These are phyloP conservation scores for Boletus sp. DNA, from an alignment of 1,284 basidiomycete genomes.

Conservation along the genomic window DNA sequence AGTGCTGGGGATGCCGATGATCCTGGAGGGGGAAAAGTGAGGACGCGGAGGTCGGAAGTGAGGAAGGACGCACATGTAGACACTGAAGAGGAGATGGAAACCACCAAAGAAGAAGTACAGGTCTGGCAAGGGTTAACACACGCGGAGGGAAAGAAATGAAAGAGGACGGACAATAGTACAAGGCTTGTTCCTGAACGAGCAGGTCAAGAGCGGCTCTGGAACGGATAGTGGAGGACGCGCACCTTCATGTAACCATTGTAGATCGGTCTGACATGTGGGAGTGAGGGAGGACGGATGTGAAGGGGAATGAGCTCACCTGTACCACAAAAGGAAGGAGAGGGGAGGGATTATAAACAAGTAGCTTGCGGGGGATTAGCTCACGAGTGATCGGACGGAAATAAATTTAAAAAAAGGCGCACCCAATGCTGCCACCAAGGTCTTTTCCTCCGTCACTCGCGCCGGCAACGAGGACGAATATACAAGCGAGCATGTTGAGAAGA, in stretches of 20 bases:
- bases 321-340: constrained; percentile 89
- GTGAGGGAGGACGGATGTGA: constrained; percentile 9
- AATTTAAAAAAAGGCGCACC: constrained; percentile 53
- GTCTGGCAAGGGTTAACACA: constrained; percentile 49
- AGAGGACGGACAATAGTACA: constrained; percentile 70
- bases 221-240: constrained; percentile 25
- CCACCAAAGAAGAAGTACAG: constrained; percentile 93
- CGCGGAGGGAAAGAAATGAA: constrained; percentile 13
- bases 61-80: constrained; percentile 68
- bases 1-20: constrained; percentile 85
- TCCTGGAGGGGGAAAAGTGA: constrained; percentile 49
- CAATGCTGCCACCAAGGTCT: constrained; percentile 77
- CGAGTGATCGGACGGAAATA: constrained; percentile 26
- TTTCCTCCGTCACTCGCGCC: constrained; percentile 75
- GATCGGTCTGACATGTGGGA: constrained; percentile 61
- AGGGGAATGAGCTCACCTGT: constrained; percentile 50
- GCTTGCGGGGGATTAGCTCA: constrained; percentile 39
- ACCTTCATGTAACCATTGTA: constrained; percentile 98
- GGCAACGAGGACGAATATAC: constrained; percentile 79
- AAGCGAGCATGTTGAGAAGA: constrained; percentile 87
- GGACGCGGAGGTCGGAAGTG: constrained; percentile 9
- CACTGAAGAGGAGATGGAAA: constrained; percentile 86
- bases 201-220: constrained; percentile 13
- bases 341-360: constrained; percentile 81
- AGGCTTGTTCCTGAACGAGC: constrained; percentile 67